A percentile compares a stretch with the other conserved stretches of the same genome.
Evolutionary conservation across 2,329 filamentous ascomycete species (phyloP).

Genomic region (Sporothrix phasma): DNA sequence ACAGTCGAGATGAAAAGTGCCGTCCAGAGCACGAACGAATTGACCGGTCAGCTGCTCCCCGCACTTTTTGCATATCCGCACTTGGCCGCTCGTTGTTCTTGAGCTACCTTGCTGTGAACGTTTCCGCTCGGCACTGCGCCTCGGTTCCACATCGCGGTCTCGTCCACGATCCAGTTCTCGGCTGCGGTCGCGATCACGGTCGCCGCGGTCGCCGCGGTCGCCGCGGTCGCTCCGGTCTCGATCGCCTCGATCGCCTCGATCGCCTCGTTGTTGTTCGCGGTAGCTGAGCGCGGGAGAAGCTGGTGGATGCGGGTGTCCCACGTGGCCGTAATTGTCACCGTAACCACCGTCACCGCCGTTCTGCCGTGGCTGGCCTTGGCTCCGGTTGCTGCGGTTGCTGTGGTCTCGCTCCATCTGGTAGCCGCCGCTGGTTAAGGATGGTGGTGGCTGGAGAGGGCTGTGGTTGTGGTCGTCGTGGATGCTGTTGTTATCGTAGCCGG

Average conservation of each 20-base stretch:
- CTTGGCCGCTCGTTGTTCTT: slow-evolving; percentile 46
- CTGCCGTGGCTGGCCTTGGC: slow-evolving; percentile 18
- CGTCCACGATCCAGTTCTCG: slow-evolving; percentile 22
- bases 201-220: slow-evolving; percentile 23
- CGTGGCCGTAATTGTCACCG: slow-evolving; percentile 17
- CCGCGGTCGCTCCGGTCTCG: slow-evolving; percentile 20
- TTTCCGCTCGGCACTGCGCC: slow-evolving; percentile 49
- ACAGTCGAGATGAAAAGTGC: slow-evolving; percentile 94
- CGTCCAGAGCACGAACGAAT: slow-evolving; percentile 87
- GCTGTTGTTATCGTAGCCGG: slow-evolving; percentile 34
- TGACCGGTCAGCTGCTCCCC: slow-evolving; percentile 80
- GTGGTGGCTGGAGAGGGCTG: slow-evolving; percentile 18
- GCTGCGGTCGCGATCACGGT: slow-evolving; percentile 23
- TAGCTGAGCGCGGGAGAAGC: slow-evolving; percentile 31
- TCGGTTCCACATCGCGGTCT: slow-evolving; percentile 32
- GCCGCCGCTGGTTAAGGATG: slow-evolving; percentile 12
- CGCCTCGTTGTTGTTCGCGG: slow-evolving; percentile 18
- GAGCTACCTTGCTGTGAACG: slow-evolving; percentile 31
- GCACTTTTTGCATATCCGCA: slow-evolving; percentile 76
- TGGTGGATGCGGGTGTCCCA: slow-evolving; percentile 21
- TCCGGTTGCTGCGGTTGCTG: slow-evolving; percentile 14
- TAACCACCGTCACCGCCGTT: slow-evolving; percentile 17
- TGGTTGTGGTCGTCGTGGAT: slow-evolving; percentile 31
- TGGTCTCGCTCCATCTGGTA: slow-evolving; percentile 24
- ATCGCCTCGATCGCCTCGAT: no score